These are phyloP conservation scores for Penicillium cataractarum DNA, from an alignment of 495 filamentous ascomycete genomes.

Conservation along the genomic window DNA sequence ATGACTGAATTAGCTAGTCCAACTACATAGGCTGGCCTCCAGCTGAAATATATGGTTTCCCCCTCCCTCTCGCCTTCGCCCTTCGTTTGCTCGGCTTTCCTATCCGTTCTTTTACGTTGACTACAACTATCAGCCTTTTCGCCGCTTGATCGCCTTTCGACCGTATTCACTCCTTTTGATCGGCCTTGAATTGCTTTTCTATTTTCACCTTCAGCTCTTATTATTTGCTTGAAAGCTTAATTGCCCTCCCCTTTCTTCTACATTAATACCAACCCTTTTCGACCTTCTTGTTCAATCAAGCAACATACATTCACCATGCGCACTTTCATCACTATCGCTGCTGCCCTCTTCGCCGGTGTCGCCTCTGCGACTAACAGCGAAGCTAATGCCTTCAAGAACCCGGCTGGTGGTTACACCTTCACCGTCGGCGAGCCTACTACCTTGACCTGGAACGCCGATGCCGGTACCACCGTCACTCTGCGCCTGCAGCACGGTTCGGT, in stretches of 20 bases:
- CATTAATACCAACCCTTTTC: slow-evolving; percentile 10
- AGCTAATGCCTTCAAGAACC: slow-evolving; percentile 60
- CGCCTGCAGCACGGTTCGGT: slow-evolving; percentile 54
- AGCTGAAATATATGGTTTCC: background rate
- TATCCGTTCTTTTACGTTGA: slow-evolving; percentile 6
- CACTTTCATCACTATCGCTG: slow-evolving; percentile 39
- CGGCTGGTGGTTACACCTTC: slow-evolving; percentile 47
- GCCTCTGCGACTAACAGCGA: slow-evolving; percentile 34
- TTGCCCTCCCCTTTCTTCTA: background rate
- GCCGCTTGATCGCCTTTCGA: slow-evolving; percentile 4
- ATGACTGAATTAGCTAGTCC: background rate
- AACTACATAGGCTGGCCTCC: background rate
- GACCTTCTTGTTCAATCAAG: background rate
- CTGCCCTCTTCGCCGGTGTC: slow-evolving; percentile 45
- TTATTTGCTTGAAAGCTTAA: background rate
- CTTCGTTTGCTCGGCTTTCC: slow-evolving; percentile 4
- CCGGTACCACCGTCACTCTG: slow-evolving; percentile 56
- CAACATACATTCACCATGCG: slow-evolving; percentile 46
- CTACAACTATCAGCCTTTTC: slow-evolving; percentile 5
- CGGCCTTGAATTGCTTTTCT: background rate
- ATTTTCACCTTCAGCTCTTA: no score
- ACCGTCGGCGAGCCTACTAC: slow-evolving; percentile 54
- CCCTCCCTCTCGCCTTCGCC: background rate
- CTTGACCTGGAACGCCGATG: slow-evolving; percentile 59
- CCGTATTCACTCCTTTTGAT: slow-evolving; percentile 13